A percentile compares a stretch with the other conserved stretches of the same genome.
phyloP scores from a whole-genome alignment of 2,329 filamentous ascomycete species.

The Aspergillus tubingensis region DNA sequence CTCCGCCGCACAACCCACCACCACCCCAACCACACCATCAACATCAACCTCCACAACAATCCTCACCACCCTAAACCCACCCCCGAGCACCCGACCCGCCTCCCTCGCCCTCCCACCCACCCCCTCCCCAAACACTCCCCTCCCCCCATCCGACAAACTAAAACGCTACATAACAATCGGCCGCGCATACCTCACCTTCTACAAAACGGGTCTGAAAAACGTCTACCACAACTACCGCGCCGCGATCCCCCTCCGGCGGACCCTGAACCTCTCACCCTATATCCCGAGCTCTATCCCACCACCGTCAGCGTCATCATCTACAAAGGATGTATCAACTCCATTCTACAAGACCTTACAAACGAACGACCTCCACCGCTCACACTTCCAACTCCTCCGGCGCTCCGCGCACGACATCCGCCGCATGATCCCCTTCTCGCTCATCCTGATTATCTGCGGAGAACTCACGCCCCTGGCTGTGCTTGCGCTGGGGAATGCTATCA shows the following conservation, averaged over 20 bases:
- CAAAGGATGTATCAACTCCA: no score
- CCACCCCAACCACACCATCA: constrained; percentile 20
- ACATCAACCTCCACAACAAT: constrained; percentile 24
- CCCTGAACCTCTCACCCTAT: constrained; percentile 34
- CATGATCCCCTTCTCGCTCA: constrained; percentile 73
- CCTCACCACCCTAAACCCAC: constrained; percentile 63
- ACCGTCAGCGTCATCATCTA: constrained; percentile 11
- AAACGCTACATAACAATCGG: constrained; percentile 55
- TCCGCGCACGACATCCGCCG: constrained; percentile 72
- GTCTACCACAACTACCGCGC: constrained; percentile 66
- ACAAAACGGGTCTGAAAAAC: constrained; percentile 79
- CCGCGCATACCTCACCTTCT: constrained; percentile 78
- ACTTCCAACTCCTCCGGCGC: constrained; percentile 70
- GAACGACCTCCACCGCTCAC: constrained; percentile 48
- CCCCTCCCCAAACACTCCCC: constrained; percentile 35
- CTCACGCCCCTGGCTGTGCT: constrained; percentile 80
- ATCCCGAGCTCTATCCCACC: constrained; percentile 36
- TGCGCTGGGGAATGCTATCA: constrained; percentile 65
- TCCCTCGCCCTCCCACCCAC: constrained; percentile 64
- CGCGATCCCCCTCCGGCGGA: constrained; percentile 34
- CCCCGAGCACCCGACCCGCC: constrained; percentile 70
- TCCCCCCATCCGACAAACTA: constrained; percentile 42
- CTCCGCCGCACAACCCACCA: constrained; percentile 20
- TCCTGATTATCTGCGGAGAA: constrained; percentile 80
- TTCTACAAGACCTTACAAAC: constrained; percentile 17